Base-by-base conservation (phyloP, 805 yeast species). In the Zygoascus bituminiphila region DNA sequence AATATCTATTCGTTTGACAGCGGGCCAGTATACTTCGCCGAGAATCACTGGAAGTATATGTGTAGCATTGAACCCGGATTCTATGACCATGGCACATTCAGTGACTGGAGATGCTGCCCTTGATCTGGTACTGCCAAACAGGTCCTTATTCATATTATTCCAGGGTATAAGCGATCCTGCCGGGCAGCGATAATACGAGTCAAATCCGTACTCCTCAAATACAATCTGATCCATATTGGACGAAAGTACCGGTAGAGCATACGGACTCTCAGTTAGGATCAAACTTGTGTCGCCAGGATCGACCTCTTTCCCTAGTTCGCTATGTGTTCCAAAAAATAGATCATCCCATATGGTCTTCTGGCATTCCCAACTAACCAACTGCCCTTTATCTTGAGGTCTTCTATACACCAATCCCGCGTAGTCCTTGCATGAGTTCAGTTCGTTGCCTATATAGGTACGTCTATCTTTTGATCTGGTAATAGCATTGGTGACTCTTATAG, bases 321-420 rank as follows among this genome's bases (percentile, higher is more conserved):
- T 65, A 36, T 69, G 68, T 54, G 71, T 66, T 1, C 71, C 73
- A 42, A 71, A 75, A 61, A 88, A 72, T 5, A 82, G 74, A 54
- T 83, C 79, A 63, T 93, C 98, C 98, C 98, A 93, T 1, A 93
- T 75, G 20, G 83, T 82, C 58, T 83, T 84, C 61, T 93, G 88
- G 2, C 85, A 68, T 54, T 87, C 95, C 98, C 98, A 93, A 35
- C 91, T 86, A 0, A 82, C 79, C 45, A 93, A 68, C 56, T 89
- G 94, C 2, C 97, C 97, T 29, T 82, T 81, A 54, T 88, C 96
- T 49, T 79, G 79, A 0, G 99, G 97, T 48, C 98, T 71, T 51
- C 83, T 76, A 64, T 83, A 77, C 19, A 75, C 74, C 5, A 89
- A 73, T 0, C 88, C 86, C 0, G 94, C 79, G 33, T 79, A 80